Evolutionary conservation across 495 filamentous ascomycete species (phyloP), one percentile per base, ranked within the genome.

Genomic region (Penicillium soppii): DNA sequence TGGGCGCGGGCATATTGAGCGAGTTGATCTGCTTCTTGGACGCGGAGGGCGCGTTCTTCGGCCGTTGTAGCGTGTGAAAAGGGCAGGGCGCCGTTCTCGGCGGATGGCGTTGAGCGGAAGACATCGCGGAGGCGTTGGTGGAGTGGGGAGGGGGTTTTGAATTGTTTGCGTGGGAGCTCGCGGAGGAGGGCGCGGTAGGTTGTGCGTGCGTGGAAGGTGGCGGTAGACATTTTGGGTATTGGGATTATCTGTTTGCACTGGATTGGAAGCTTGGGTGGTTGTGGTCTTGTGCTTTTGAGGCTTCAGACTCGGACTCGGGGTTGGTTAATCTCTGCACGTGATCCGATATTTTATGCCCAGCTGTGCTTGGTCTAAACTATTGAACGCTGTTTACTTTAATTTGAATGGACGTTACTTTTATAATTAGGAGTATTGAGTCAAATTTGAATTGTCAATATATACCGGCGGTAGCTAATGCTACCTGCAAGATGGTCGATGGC

Each of bases 161-260:
- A 70, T 3, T 74, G 72, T 36, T 81, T 83, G 37, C 85, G 82
- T 16, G 94, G 92, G 23, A 97, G 85, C 73, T 97, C 92, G 69
- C 91, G 89, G 46, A 97, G 89, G 67, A 98, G 76, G 17, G 84
- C 79, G 59, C 94, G 89, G 77, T 98, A 98, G 63, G 95, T 77
- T 37, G 89, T 82, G 63, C 88, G 89, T 41, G 87, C 68, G 61
- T 80, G 80, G 46, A 67, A 61, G 27, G 46, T 23, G 65, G 29
- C 29, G n/a, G 59, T 35, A 19, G 55, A 33, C 50, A 61, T 65
- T 61, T 51, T 45, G 26, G 13, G 10, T 19, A 17, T 33, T 46
- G 26, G n/a, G n/a, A n/a, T n/a, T n/a, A n/a, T n/a, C n/a, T n/a
- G n/a, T n/a, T n/a, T n/a, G n/a, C n/a, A n/a, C n/a, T n/a, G n/a